Base-by-base conservation (phyloP, 495 filamentous ascomycete species). In the Zalerion maritima region DNA sequence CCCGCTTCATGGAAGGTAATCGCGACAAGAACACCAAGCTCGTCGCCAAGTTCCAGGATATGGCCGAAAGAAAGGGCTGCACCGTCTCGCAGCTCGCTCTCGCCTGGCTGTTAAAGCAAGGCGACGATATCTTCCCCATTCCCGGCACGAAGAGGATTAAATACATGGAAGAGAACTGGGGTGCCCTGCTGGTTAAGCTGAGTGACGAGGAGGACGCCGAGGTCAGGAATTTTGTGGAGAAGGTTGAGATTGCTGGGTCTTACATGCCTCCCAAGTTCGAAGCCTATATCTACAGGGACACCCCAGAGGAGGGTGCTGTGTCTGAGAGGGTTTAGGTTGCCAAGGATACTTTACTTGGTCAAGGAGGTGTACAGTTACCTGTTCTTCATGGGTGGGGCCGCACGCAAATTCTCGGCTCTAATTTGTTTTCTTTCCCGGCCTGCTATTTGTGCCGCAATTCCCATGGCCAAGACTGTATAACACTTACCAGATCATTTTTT, bases 81-180 rank as follows among this genome's bases (percentile, higher is more conserved):
- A 62, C 60, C 1, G 19, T 49, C 0, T 39, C 46, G 2, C 66
- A 71, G 45, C 41, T 68, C 14, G 47, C 54, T 19, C 40, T 72
- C 13, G 67, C 65, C 0, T 73, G 69, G 67, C 26, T 72, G 31
- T 23, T 66, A 28, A 54, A 47, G 7, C 64, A 67, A 36, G 67
- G 66, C 0, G 49, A 63, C 0, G 63, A 69, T 35, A 52, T 73
- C 18, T 54, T 75, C 30, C 62, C 67, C 1, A 71, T 73, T 37
- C 70, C 69, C 0, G 71, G 69, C 3, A 75, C 71, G 0, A 70
- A 60, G 40, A 59, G 46, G n/a, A 41, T 64, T 10, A 51, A 61
- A 37, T 64, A 66, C 25, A 38, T 77, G 27, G 64, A 73, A 25
- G 64, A 76, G 47, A 77, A 78, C 36, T 45, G 57, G 34, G 60